Conservation (phyloP, 371 early-diverging fungal genomes). For the Rhizopus stolonifer region DNA sequence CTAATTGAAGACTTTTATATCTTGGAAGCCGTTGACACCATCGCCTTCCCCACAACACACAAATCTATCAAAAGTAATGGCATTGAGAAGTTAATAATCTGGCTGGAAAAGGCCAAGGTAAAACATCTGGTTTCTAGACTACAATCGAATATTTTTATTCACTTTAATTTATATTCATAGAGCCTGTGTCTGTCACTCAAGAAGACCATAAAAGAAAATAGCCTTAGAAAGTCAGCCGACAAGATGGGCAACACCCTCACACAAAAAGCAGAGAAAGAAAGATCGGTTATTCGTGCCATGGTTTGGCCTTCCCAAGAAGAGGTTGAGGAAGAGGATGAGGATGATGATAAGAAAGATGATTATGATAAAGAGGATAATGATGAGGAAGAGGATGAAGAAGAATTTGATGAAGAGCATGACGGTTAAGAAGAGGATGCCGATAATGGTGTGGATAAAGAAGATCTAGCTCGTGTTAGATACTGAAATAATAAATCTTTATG, state of each 20-base stretch:
- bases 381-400: too few species aligned
- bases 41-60: constrained; percentile 2
- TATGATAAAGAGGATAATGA: constrained; percentile 1
- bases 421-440: background rate
- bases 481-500: too few species aligned
- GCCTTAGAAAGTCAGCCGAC: constrained; percentile 3
- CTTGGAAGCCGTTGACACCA: background rate
- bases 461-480: too few species aligned
- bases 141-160: constrained; percentile 13
- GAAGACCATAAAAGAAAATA: constrained; percentile 7
- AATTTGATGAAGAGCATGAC: background rate
- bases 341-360: constrained; percentile 4
- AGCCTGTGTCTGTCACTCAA: constrained; percentile 7
- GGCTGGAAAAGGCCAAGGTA: constrained; percentile 10
- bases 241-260: constrained; percentile 11
- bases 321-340: constrained; percentile 1
- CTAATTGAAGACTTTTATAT: background rate
- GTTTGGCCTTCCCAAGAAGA: constrained; percentile 12
- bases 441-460: too few species aligned
- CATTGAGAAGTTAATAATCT: background rate
- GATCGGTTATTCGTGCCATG: constrained; percentile 5
- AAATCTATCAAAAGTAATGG: constrained; percentile 5
- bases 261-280: constrained; percentile 3
- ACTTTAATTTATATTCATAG: constrained; percentile 11
- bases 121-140: constrained; percentile 2